These are phyloP conservation scores for Colletotrichum siamense DNA, from an alignment of 2,329 filamentous ascomycete genomes.

Conservation along the genomic window DNA sequence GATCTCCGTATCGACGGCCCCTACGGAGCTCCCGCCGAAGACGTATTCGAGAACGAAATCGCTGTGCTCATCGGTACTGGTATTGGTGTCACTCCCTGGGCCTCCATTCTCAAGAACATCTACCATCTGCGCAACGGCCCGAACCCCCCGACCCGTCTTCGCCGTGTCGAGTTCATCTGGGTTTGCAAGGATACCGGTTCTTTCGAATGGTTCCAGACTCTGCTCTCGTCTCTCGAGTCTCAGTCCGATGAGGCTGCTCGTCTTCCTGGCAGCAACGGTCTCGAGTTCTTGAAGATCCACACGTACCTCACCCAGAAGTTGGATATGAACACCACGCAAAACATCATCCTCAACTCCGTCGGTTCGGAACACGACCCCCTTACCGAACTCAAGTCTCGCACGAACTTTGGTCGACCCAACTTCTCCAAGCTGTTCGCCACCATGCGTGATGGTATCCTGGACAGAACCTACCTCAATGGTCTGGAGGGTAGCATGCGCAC, in stretches of 20 bases:
- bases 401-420: slow-evolving; percentile 94
- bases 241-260: slow-evolving; percentile 77
- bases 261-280: slow-evolving; percentile 68
- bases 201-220: slow-evolving; percentile 98
- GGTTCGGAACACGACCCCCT: slow-evolving; percentile 87
- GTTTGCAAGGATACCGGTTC: slow-evolving; percentile 94
- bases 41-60: slow-evolving; percentile 94
- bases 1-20: slow-evolving; percentile 89
- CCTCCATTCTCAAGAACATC: slow-evolving; percentile 92
- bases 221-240: slow-evolving; percentile 87
- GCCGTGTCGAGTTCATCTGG: slow-evolving; percentile 98
- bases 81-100: slow-evolving; percentile 89
- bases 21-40: slow-evolving; percentile 95
- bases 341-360: slow-evolving; percentile 96
- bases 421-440: slow-evolving; percentile 80
- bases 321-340: slow-evolving; percentile 90
- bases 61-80: slow-evolving; percentile 85
- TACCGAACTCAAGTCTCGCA: slow-evolving; percentile 87
- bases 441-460: slow-evolving; percentile 87
- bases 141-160: slow-evolving; percentile 70
- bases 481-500: slow-evolving; percentile 79
- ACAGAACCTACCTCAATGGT: slow-evolving; percentile 84
- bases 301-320: slow-evolving; percentile 96
- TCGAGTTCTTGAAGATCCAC: slow-evolving; percentile 95
- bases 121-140: slow-evolving; percentile 93